Conservation (phyloP, 2,329 filamentous ascomycete genomes). For the Ramularia collo-cygni region DNA sequence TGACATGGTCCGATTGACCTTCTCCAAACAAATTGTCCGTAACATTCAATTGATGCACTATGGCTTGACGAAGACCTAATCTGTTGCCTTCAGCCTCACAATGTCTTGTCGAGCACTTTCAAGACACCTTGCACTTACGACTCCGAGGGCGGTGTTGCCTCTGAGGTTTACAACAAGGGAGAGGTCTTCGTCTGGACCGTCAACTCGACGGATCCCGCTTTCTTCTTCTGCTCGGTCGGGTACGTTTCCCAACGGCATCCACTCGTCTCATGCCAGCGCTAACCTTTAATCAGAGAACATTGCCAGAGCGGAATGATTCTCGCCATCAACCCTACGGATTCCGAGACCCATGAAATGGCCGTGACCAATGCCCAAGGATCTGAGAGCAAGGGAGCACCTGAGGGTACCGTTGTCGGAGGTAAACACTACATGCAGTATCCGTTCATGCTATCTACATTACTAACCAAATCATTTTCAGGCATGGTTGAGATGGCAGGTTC, state of each 20-base stretch:
- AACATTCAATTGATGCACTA: no score
- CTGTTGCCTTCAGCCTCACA: no score
- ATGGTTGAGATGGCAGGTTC: not conserved
- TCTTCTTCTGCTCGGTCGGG: constrained; percentile 5
- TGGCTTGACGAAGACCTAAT: no score
- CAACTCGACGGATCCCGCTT: constrained; percentile 5
- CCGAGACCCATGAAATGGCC: not conserved
- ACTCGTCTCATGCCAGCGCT: not conserved
- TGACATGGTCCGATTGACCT: constrained; percentile 5
- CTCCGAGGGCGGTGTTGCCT: constrained; percentile 2
- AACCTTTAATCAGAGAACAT: not conserved
- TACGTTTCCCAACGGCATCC: not conserved
- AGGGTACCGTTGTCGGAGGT: not conserved
- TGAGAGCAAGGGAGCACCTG: not conserved
- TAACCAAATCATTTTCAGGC: not conserved
- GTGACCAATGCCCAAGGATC: not conserved
- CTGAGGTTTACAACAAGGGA: constrained; percentile 3
- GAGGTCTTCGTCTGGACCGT: constrained; percentile 7
- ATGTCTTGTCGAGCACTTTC: constrained; percentile 6
- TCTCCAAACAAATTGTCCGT: constrained; percentile 2
- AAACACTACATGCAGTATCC: no score
- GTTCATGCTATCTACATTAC: not conserved
- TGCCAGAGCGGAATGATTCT: constrained; percentile 8
- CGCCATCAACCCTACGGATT: constrained; percentile 4
- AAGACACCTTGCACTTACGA: constrained; percentile 6